These are phyloP conservation scores for Fusarium denticulatum DNA, from an alignment of 2,329 filamentous ascomycete genomes.

Conservation along the genomic window DNA sequence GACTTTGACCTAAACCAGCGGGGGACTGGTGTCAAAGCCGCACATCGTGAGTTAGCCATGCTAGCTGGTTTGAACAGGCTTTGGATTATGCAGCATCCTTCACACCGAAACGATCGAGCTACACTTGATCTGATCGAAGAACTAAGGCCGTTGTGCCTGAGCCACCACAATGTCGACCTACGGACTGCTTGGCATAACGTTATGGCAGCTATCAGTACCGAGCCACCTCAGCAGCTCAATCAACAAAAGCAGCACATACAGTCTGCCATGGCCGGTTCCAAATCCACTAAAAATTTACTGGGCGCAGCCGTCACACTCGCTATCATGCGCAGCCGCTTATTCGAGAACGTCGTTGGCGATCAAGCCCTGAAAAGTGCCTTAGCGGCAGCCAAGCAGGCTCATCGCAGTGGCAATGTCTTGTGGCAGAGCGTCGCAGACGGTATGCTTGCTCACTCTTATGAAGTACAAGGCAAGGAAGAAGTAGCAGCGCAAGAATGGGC, in stretches of 20 bases:
- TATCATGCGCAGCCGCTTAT: conserved; percentile 86
- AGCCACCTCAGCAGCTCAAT: conserved; percentile 73
- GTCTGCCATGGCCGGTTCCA: conserved; percentile 74
- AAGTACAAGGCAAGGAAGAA: conserved; percentile 72
- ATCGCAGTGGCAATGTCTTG: conserved; percentile 74
- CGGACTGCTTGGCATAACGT: conserved; percentile 81
- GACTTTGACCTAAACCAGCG: conserved; percentile 60
- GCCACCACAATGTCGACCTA: conserved; percentile 79
- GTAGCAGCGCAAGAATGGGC: conserved; percentile 55
- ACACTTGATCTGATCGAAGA: conserved; percentile 71
- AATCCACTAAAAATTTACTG: conserved; percentile 77
- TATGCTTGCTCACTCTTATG: conserved; percentile 79
- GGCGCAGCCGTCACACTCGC: conserved; percentile 85
- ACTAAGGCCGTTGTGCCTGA: conserved; percentile 73
- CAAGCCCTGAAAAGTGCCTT: conserved; percentile 81
- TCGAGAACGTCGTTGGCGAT: conserved; percentile 82
- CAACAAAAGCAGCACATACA: conserved; percentile 83
- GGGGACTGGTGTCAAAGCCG: conserved; percentile 55
- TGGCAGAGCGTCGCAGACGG: conserved; percentile 86
- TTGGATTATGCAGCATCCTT: conserved; percentile 75
- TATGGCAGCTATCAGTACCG: conserved; percentile 71
- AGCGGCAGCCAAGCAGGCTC: conserved; percentile 74
- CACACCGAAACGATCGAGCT: conserved; percentile 65
- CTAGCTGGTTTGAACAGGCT: conserved; percentile 75
- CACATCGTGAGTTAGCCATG: conserved; percentile 71